Conservation (phyloP, 257 asterid species). For the Solanum gracilifrons region DNA sequence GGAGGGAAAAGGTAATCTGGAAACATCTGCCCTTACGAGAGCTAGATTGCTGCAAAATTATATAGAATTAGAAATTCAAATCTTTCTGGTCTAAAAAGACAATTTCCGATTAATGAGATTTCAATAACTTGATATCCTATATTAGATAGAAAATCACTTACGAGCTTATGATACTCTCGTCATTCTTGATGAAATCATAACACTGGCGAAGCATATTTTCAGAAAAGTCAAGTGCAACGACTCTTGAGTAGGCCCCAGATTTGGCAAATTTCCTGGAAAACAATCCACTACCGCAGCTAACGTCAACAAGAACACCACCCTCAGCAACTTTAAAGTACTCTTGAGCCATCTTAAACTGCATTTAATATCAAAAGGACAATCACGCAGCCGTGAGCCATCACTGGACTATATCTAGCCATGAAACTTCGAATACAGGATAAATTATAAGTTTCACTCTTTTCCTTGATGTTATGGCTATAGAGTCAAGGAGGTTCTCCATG, state of each 20-base stretch:
- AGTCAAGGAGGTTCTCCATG: background rate
- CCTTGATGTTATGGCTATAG: background rate
- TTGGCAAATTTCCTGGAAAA: constrained; percentile 86
- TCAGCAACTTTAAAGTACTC: constrained; percentile 70
- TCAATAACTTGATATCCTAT: background rate
- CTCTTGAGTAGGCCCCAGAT: constrained; percentile 70
- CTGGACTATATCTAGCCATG: background rate
- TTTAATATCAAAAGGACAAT: background rate
- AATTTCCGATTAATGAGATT: background rate
- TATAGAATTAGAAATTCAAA: background rate
- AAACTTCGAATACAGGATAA: background rate
- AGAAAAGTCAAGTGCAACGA: constrained; percentile 81
- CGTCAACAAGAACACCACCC: constrained; percentile 86
- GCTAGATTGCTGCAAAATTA: constrained; percentile 55
- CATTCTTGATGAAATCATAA: constrained; percentile 73
- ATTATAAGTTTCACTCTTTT: background rate
- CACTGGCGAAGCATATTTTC: constrained; percentile 96
- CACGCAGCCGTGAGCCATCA: background rate
- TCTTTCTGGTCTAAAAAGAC: background rate
- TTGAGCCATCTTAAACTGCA: constrained; percentile 93
- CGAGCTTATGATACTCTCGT: constrained; percentile 53
- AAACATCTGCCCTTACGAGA: constrained; percentile 93
- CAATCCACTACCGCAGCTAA: constrained; percentile 95
- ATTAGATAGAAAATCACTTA: constrained; percentile 22
- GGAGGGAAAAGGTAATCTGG: constrained; percentile 82